Conservation (phyloP, 345 rosid species). For the Excoecaria cochinchinensis region DNA sequence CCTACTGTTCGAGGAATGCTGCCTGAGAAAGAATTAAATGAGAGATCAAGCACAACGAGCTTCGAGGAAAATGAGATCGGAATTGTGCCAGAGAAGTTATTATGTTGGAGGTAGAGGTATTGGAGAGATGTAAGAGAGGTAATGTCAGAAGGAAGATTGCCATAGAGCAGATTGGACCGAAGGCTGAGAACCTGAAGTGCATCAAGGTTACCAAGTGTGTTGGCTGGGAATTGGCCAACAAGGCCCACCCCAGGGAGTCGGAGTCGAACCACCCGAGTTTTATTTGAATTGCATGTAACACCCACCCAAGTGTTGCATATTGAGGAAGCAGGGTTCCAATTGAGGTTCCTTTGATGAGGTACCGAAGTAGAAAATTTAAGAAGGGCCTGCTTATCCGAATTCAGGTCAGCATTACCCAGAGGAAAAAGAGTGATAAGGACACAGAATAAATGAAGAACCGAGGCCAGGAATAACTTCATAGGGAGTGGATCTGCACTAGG, state of each 20-base stretch:
- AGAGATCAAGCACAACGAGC: conserved; percentile 57
- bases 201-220: conserved; percentile 35
- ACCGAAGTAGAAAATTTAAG: conserved; percentile 54
- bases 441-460: conserved; percentile 32
- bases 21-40: conserved; percentile 62
- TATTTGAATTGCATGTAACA: conserved; percentile 23
- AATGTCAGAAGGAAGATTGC: conserved; percentile 32
- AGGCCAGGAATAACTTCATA: conserved; percentile 37
- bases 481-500: conserved; percentile 22
- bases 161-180: conserved; percentile 26
- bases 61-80: conserved; percentile 36
- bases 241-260: conserved; percentile 37
- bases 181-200: conserved; percentile 33
- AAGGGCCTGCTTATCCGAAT: conserved; percentile 70
- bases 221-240: conserved; percentile 29
- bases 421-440: conserved; percentile 28
- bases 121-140: conserved; percentile 34
- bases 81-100: conserved; percentile 27
- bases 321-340: conserved; percentile 54
- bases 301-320: conserved; percentile 57
- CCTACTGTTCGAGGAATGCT: conserved; percentile 46
- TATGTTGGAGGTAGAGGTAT: conserved; percentile 29
- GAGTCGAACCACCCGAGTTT: conserved; percentile 26
- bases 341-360: conserved; percentile 57
- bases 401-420: conserved; percentile 48